Base-by-base conservation (phyloP, 129 eudicot species). In the Scalesia atractyloides region DNA sequence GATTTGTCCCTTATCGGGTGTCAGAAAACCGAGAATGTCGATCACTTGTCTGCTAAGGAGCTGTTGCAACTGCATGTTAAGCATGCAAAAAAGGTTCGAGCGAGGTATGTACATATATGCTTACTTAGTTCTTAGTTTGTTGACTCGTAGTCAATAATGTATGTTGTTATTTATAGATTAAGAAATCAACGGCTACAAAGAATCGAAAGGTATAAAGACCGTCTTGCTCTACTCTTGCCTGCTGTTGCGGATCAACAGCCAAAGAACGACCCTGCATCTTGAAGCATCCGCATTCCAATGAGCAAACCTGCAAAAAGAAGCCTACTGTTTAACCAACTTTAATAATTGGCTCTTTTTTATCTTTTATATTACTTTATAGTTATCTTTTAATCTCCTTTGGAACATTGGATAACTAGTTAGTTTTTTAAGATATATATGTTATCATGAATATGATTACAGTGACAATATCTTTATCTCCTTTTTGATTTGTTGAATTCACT, bases 211-310 rank as follows among this genome's bases (percentile, higher is more conserved):
- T 89, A 89, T 86, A 93, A 89, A 80, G 82, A 88, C 54, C 89
- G 98, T 70, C 96, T 93, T 46, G 92, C 92, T 54, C 98, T 93
- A 73, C 98, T 90, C 69, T 79, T 90, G 34, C 96, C 96, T 44
- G 85, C 90, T 12, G 79, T 84, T 72, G 92, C 67, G 14, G 93
- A 88, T 34, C 95, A 83, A 74, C 90, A 75, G 39, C 66, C 63
- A 22, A 86, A 84, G 76, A 86, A 74, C 48, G 89, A 86, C n/a
- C 57, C 43, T 22, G 69, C 71, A 61, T 43, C 81, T 20, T 81
- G 68, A 56, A 76, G 52, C 62, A 17, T 56, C 34, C 26, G 0
- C 17, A 58, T 67, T 76, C 30, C 8, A 17, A 10, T 47, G 57
- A 14, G 16, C 8, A 39, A 24, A 64, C 58, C 7, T 50, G 10